These are phyloP conservation scores for Neonectria magnoliae DNA, from an alignment of 2,329 filamentous ascomycete species.

Conservation along the genomic window DNA sequence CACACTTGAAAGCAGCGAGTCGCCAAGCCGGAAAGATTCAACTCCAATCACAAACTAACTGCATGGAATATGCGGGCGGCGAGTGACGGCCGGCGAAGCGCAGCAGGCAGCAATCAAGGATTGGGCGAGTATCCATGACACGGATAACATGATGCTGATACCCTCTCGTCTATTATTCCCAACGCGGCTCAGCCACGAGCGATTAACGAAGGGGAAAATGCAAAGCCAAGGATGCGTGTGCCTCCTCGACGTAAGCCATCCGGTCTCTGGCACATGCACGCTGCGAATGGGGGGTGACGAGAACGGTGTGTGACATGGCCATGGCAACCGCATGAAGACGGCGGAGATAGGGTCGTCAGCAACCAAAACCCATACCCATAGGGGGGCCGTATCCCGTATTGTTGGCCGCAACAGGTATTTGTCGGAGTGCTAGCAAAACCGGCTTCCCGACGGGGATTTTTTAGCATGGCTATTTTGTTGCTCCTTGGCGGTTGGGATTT, in stretches of 20 bases:
- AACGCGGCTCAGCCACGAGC: neutral
- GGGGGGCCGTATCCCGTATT: neutral
- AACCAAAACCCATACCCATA: neutral
- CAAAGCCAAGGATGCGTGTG: neutral
- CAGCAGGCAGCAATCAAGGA: neutral
- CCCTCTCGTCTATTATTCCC: neutral
- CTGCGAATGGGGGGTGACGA: neutral
- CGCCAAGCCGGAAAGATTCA: neutral
- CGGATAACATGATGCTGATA: neutral
- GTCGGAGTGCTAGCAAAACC: conserved; percentile 24
- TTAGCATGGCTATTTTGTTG: neutral
- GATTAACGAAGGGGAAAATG: neutral
- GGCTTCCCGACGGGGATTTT: conserved; percentile 11
- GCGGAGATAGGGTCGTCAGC: neutral
- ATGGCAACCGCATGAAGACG: conserved; percentile 5
- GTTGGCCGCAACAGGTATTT: neutral
- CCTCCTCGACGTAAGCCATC: neutral
- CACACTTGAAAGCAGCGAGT: neutral
- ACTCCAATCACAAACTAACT: neutral
- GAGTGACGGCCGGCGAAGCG: neutral
- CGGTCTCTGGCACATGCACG: neutral
- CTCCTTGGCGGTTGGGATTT: neutral
- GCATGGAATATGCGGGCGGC: neutral
- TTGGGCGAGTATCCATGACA: neutral
- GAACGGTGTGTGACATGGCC: neutral